These are phyloP conservation scores for Cucurbita moschata DNA, from an alignment of 306 rosid species.

Conservation along the genomic window DNA sequence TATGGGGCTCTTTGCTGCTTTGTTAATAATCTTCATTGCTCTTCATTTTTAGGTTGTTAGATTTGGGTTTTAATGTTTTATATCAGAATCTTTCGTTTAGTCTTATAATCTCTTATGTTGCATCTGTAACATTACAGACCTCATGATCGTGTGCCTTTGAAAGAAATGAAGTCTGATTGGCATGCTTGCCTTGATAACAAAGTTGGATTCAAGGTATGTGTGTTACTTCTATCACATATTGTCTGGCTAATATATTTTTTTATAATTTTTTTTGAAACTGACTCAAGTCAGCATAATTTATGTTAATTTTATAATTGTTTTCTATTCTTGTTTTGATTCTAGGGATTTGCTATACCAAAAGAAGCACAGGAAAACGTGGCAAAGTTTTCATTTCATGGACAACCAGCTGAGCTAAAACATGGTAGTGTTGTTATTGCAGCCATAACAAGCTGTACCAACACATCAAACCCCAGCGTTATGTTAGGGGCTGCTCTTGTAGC, in stretches of 20 bases:
- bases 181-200: conserved; percentile 79
- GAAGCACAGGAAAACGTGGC: conserved; percentile 62
- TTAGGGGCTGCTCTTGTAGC: conserved; percentile 97
- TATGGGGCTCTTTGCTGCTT: conserved; percentile 10
- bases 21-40: neutral
- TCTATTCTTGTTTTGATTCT: conserved; percentile 5
- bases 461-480: conserved; percentile 96
- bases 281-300: neutral
- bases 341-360: conserved; percentile 92
- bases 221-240: neutral
- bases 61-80: neutral
- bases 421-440: conserved; percentile 95
- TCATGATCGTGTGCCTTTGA: conserved; percentile 76
- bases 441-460: conserved; percentile 90
- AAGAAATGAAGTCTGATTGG: conserved; percentile 91
- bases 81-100: neutral
- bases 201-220: conserved; percentile 89
- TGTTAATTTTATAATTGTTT: neutral
- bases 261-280: neutral
- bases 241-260: neutral
- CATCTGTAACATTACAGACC: conserved; percentile 34
- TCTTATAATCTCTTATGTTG: neutral
- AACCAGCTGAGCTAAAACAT: conserved; percentile 78
- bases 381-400: conserved; percentile 74
- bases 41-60: conserved; percentile 7